These are phyloP conservation scores for Apiospora rasikravindrae DNA, from an alignment of 2,329 filamentous ascomycete genomes.

Conservation along the genomic window DNA sequence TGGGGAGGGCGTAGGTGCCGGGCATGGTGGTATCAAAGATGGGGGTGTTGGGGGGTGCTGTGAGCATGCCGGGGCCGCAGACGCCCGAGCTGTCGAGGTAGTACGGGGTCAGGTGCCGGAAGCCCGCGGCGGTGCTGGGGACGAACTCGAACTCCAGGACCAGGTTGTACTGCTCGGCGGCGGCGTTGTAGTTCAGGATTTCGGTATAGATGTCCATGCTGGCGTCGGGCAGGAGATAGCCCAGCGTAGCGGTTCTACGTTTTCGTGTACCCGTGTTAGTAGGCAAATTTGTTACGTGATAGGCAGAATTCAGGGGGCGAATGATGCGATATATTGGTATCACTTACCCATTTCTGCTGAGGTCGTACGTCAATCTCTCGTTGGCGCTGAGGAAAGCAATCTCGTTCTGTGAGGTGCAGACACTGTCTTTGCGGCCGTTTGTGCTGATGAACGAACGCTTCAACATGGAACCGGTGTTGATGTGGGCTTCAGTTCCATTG, in stretches of 20 bases:
- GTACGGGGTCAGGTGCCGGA: constrained; percentile 1
- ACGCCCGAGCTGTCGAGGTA: constrained; percentile 1
- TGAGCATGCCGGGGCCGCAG: neutral
- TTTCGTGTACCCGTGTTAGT: neutral
- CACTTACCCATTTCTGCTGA: neutral
- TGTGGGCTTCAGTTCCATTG: neutral
- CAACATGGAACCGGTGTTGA: neutral
- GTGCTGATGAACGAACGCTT: neutral
- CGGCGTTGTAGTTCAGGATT: neutral
- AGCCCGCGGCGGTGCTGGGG: neutral
- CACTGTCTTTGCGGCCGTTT: neutral
- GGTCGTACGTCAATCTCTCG: neutral
- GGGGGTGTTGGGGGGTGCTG: neutral
- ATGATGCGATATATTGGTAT: neutral
- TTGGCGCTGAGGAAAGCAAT: neutral
- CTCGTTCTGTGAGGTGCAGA: neutral
- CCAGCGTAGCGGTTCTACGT: neutral
- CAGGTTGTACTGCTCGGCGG: neutral
- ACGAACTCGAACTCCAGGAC: neutral
- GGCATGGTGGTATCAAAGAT: neutral
- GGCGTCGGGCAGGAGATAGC: neutral
- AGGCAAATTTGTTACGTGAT: no score
- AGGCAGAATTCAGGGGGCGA: neutral
- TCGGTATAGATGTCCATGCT: neutral
- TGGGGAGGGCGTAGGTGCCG: neutral